phyloP scores from a whole-genome alignment of 495 filamentous ascomycete species.

The Umbilicaria muhlenbergii region DNA sequence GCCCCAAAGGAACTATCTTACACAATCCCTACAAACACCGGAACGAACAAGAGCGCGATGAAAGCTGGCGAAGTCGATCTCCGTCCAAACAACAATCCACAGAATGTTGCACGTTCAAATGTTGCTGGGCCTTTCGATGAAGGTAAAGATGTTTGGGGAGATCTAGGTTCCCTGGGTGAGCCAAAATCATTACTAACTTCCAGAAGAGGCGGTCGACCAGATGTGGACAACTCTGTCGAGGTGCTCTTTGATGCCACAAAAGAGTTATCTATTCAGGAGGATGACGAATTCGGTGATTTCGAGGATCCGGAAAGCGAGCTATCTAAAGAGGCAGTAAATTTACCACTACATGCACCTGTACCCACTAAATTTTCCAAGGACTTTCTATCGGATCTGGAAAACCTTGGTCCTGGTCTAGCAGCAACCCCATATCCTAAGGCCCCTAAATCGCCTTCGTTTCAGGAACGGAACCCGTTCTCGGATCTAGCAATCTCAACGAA shows the following conservation, averaged over 20 bases:
- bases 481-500: slow-evolving; percentile 27
- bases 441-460: slow-evolving; percentile 35
- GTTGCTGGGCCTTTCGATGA: too few species aligned
- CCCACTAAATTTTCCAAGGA: neutral
- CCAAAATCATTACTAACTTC: too few species aligned
- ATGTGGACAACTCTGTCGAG: slow-evolving; percentile 10
- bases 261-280: slow-evolving; percentile 23
- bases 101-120: too few species aligned
- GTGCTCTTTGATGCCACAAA: slow-evolving; percentile 33
- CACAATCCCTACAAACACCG: too few species aligned
- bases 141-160: too few species aligned
- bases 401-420: slow-evolving; percentile 2
- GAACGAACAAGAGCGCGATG: too few species aligned
- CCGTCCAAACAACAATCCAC: too few species aligned
- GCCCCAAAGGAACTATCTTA: too few species aligned
- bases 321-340: neutral
- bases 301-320: slow-evolving; percentile 30
- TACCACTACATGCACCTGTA: neutral
- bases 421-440: slow-evolving; percentile 24
- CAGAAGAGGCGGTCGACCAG: too few species aligned
- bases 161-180: too few species aligned
- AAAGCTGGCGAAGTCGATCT: too few species aligned
- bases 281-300: slow-evolving; percentile 68
- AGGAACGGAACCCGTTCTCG: slow-evolving; percentile 30
- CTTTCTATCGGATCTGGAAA: neutral